These are phyloP conservation scores for Mycena epipterygia DNA, from an alignment of 768 basidiomycete genomes.

Conservation along the genomic window DNA sequence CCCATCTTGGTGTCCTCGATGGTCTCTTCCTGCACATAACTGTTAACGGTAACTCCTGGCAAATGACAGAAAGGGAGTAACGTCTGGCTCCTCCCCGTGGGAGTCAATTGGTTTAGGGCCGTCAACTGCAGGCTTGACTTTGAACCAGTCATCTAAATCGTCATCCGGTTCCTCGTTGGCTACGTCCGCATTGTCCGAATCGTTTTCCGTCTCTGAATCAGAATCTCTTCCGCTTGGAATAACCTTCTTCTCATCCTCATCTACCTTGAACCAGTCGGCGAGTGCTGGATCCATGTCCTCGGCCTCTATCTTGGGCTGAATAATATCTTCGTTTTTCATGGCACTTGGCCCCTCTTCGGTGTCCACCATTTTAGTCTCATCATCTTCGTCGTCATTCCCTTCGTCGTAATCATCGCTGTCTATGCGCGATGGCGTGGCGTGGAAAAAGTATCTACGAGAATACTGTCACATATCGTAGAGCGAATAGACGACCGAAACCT, in stretches of 20 bases:
- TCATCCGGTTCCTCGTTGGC: constrained; percentile 45
- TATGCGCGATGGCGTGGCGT: constrained; percentile 69
- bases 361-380: constrained; percentile 38
- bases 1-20: constrained; percentile 73
- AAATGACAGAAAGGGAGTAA: background rate
- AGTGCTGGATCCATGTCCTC: constrained; percentile 62
- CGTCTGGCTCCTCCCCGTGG: constrained; percentile 25
- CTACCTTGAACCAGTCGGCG: constrained; percentile 74
- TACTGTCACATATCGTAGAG: background rate
- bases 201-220: constrained; percentile 74
- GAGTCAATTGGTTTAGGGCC: constrained; percentile 10
- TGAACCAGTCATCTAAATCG: constrained; percentile 58
- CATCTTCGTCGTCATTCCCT: constrained; percentile 52
- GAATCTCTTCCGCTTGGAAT: constrained; percentile 53
- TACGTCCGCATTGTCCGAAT: constrained; percentile 78
- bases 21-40: constrained; percentile 40
- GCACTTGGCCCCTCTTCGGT: constrained; percentile 38
- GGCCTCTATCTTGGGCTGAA: constrained; percentile 38
- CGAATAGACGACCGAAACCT: constrained; percentile 5
- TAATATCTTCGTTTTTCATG: constrained; percentile 37
- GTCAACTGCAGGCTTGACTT: constrained; percentile 43
- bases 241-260: constrained; percentile 45
- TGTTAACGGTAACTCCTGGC: background rate
- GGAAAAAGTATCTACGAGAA: constrained; percentile 79
- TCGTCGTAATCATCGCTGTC: constrained; percentile 66